Base-by-base conservation (phyloP, 1,284 basidiomycete species). In the Austropuccinia psidii region DNA sequence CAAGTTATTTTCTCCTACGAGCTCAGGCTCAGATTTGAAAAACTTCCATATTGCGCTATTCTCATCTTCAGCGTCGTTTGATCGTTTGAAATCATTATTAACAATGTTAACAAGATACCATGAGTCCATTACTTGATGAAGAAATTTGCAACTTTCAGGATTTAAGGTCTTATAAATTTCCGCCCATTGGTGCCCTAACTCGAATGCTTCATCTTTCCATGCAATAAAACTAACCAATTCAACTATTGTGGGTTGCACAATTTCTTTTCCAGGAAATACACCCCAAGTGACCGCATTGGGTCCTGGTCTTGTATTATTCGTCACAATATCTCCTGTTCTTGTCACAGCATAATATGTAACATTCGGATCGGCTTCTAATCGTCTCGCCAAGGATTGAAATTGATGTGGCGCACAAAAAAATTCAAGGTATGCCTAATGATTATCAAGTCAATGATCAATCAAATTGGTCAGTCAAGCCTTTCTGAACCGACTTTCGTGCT, bases 211-310 rank as follows among this genome's bases (percentile, higher is more conserved):
- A 66, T 80, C 79, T 73, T 79, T 96, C 93, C 93, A 96, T 9
- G 93, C 93, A 86, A 94, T 90, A 85, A 97, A 97, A 79, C 92
- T 95, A 76, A 93, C 88, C 35, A 90, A 90, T 81, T 99, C 96
- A 39, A 99, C 96, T 76, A 98, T 95, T 24, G 96, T 99, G 33
- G 95, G 94, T 80, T 98, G 96, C 61, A 97, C 85, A 78, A 98
- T 93, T 84, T 98, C 96, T 81, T 96, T 94, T 50, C 91, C 92
- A 21, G 96, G 95, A 86, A 98, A 99, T 6, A 96, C 93, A 77
- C 95, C 96, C 96, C 95, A 99, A 0, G 96, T 99, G 57, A 99
- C 96, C 7, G 96, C 96, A 79, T 98, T 98, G 45, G 95, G 93
- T 8, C 93, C 91, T 41, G 95, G 91, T 0, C 89, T 89, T 76